Evolutionary conservation across 2,329 filamentous ascomycete genomes (phyloP), one percentile per base, ranked within the genome.

Genomic region (Stagonosporopsis chrysanthemi): DNA sequence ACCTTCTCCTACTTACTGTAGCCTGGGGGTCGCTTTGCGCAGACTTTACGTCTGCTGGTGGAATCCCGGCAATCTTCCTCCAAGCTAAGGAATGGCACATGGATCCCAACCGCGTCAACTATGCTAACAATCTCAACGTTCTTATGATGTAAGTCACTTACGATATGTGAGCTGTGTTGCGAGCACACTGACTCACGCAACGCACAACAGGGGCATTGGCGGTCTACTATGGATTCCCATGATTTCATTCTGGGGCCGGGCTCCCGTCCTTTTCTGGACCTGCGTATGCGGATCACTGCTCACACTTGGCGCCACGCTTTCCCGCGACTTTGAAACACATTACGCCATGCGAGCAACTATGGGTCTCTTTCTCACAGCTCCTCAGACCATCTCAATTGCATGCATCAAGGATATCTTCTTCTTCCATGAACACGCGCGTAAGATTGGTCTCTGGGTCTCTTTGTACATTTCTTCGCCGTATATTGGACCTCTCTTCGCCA

Each of bases 351-450:
- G 71, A 38, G 62, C 68, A 7, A 45, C 70, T 4, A 68, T 67
- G 29, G 69, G 67, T 9, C 68, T 70, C 29, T 68, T 71, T 45
- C 56, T 61, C 22, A 70, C 71, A 2, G 62, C 65, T 1, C 61
- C 67, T 1, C 71, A 73, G 42, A 51, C 44, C 14, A 50, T 49
- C 12, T 23, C 38, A 3, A 33, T 74, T 15, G 64, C 58, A 17
- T 68, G 68, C 19, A 63, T 74, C n/a, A 65, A 71, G 33, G 71
- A 74, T 45, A 63, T 73, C 58, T 73, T 72, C 59, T 73, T 70
- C 63, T 70, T 73, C 55, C 67, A 73, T 38, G 69, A 73, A 40
- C 64, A 60, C n/a, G 62, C 70, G 3, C 56, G 69, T 5, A 69
- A 68, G 42, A 63, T 72, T 56, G 69, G 67, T 35, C 49, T 72